Evolutionary conservation across 2,329 filamentous ascomycete genomes (phyloP).

Genomic region (Hypoxylon sp.): DNA sequence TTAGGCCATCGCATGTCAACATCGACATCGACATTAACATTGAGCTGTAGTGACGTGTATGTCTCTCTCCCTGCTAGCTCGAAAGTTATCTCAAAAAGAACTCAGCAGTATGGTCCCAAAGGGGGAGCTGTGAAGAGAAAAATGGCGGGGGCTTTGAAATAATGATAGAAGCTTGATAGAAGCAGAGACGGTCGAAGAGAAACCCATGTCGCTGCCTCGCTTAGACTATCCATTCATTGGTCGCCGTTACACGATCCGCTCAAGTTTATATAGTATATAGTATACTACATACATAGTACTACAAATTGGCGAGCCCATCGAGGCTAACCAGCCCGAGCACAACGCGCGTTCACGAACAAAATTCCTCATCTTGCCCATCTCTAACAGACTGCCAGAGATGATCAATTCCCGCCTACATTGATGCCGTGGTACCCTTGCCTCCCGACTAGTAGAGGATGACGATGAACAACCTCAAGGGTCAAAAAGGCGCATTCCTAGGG

Average conservation of each 20-base stretch:
- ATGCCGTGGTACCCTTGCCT: constrained; percentile 34
- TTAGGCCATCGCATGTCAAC: constrained; percentile 14
- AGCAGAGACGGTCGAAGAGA: constrained; percentile 35
- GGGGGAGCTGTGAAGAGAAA: constrained; percentile 51
- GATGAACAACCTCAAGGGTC: constrained; percentile 24
- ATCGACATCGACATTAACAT: constrained; percentile 17
- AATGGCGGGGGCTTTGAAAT: constrained; percentile 47
- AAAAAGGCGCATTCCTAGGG: constrained; percentile 23
- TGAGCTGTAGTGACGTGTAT: constrained; percentile 11
- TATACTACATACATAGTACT: constrained; percentile 8
- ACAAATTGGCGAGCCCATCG: constrained; percentile 11
- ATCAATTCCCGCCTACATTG: constrained; percentile 29
- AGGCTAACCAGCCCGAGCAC: constrained; percentile 34
- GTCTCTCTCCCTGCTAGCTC: constrained; percentile 13
- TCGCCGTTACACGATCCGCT: constrained; percentile 30
- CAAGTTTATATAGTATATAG: not conserved
- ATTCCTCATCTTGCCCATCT: constrained; percentile 34
- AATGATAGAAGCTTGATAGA: constrained; percentile 51
- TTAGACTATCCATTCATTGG: constrained; percentile 26
- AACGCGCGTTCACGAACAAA: constrained; percentile 33
- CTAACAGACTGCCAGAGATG: constrained; percentile 6
- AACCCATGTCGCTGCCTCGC: constrained; percentile 34
- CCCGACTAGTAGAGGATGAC: constrained; percentile 32
- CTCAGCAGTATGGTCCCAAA: constrained; percentile 46
- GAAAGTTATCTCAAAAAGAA: constrained; percentile 32